phyloP scores from a whole-genome alignment of 148 eudicot genomes.

The Vaccinium vitisidaea region DNA sequence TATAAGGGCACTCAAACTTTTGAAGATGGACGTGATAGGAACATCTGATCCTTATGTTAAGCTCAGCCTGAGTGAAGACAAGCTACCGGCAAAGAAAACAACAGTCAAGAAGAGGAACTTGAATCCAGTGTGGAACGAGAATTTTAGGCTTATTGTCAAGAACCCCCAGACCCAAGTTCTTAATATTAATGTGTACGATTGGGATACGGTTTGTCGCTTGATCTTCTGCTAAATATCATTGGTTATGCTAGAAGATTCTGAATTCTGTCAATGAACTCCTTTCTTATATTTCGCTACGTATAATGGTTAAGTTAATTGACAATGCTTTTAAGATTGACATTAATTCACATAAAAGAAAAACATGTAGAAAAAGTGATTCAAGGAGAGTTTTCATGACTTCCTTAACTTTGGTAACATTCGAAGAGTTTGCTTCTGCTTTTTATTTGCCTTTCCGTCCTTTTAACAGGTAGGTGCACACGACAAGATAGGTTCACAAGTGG shows the following conservation, averaged over 20 bases:
- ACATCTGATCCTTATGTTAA: constrained; percentile 95
- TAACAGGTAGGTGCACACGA: constrained; percentile 80
- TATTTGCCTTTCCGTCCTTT: not conserved
- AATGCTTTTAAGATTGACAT: not conserved
- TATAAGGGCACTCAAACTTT: constrained; percentile 63
- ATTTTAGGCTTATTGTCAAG: constrained; percentile 75
- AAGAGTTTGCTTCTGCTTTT: not conserved
- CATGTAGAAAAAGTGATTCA: not conserved
- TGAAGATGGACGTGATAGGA: constrained; percentile 89
- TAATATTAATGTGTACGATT: constrained; percentile 65
- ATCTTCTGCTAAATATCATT: not conserved
- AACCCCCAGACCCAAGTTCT: constrained; percentile 79
- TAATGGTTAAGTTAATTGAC: no score
- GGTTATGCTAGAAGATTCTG: not conserved
- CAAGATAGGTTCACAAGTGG: constrained; percentile 62
- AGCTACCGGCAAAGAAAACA: constrained; percentile 62
- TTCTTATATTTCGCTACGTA: not conserved
- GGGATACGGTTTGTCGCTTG: constrained; percentile 32
- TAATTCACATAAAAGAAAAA: not conserved
- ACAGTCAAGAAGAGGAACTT: constrained; percentile 68
- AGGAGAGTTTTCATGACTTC: not conserved
- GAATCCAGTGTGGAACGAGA: constrained; percentile 91
- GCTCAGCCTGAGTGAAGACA: constrained; percentile 69
- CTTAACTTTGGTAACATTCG: not conserved
- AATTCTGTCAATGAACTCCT: not conserved